Conservation (phyloP, 805 yeast genomes). For the Teunomyces stri region DNA sequence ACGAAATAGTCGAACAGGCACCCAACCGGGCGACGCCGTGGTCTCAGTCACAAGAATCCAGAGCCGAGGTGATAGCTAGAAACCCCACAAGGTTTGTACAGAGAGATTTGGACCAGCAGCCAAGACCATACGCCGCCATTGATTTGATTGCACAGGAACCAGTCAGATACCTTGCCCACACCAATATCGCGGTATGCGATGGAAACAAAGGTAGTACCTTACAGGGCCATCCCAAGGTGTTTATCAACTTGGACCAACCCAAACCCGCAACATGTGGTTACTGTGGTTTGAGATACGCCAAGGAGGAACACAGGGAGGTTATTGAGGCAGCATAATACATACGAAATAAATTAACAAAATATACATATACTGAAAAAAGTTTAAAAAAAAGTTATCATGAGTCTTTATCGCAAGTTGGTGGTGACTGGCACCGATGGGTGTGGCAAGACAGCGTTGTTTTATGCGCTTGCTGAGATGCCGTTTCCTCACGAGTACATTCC, state of each 20-base stretch:
- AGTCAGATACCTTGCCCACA: constrained; percentile 52
- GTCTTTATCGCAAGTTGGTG: background rate
- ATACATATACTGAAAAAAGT: background rate
- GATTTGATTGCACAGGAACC: constrained; percentile 78
- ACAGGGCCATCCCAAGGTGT: constrained; percentile 84
- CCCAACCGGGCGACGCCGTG: constrained; percentile 72
- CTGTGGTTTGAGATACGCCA: constrained; percentile 71
- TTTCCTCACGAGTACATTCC: background rate
- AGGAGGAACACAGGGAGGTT: constrained; percentile 44
- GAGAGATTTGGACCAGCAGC: constrained; percentile 64
- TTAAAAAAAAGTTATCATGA: too few relatives aligned
- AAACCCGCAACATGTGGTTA: constrained; percentile 74
- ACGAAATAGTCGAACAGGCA: constrained; percentile 55
- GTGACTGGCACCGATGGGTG: background rate
- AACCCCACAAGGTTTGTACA: constrained; percentile 68
- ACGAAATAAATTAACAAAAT: background rate
- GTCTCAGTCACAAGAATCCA: constrained; percentile 66
- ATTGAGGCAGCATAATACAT: constrained; percentile 26
- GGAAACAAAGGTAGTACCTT: constrained; percentile 67
- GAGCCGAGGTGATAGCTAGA: constrained; percentile 50
- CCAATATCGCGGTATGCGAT: constrained; percentile 73
- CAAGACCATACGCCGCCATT: constrained; percentile 80
- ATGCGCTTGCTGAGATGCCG: background rate
- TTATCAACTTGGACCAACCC: constrained; percentile 75
- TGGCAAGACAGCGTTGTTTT: background rate